Conservation (phyloP, 768 basidiomycete genomes). For the Tulasnella sp. region DNA sequence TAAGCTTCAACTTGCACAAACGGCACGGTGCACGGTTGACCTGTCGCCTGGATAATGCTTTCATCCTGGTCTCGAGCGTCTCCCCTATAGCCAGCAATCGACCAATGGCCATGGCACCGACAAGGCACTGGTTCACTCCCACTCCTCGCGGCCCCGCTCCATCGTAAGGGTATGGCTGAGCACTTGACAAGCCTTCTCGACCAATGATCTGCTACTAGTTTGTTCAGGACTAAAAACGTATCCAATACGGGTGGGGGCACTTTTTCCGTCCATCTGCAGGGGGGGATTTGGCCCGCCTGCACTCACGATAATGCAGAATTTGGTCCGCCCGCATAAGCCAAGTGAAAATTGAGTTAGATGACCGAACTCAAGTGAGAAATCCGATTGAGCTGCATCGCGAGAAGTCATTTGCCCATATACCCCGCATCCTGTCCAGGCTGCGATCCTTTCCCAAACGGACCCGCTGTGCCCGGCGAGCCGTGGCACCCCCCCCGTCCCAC, state of each 20-base stretch:
- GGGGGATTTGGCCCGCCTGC: not conserved
- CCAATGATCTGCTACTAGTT: not conserved
- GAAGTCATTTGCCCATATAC: not conserved
- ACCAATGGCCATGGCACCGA: not conserved
- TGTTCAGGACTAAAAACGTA: not conserved
- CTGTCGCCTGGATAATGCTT: not conserved
- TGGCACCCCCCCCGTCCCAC: not conserved
- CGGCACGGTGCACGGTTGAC: not conserved
- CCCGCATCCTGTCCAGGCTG: not conserved
- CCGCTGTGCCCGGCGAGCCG: not conserved
- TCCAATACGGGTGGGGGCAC: not conserved
- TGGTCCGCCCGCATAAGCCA: not conserved
- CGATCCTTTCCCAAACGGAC: not conserved
- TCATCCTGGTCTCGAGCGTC: conserved; percentile 1
- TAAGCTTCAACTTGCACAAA: not conserved
- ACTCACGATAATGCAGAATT: not conserved
- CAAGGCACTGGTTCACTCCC: not conserved
- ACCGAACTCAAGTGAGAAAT: conserved; percentile 13
- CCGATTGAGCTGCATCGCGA: conserved; percentile 1
- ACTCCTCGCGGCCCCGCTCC: not conserved
- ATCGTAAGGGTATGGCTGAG: not conserved
- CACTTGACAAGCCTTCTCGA: not conserved
- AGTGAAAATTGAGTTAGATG: not conserved
- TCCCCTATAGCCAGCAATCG: not conserved
- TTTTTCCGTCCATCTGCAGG: not conserved